These are phyloP conservation scores for Alternaria consortialis DNA, from an alignment of 2,329 filamentous ascomycete species.

Conservation along the genomic window DNA sequence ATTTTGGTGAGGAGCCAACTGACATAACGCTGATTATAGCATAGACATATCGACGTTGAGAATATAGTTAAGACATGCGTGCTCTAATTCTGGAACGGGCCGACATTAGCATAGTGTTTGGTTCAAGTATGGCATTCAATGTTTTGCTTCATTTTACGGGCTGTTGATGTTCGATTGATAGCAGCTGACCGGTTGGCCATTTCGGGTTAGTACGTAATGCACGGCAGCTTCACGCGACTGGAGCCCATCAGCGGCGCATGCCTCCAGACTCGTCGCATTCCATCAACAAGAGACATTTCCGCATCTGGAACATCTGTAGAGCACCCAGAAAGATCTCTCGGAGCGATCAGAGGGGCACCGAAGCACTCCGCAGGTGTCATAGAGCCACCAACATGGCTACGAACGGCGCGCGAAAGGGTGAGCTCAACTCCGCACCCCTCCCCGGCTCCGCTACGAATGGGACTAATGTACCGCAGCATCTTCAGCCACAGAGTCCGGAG, in stretches of 20 bases:
- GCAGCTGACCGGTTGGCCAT: conserved; percentile 4
- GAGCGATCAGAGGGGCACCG: conserved; percentile 20
- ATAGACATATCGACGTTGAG: no score
- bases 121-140: background rate
- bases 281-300: conserved; percentile 26
- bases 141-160: background rate
- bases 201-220: conserved; percentile 18
- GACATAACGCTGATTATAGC: no score
- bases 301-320: conserved; percentile 16
- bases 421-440: conserved; percentile 27
- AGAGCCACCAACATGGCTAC: conserved; percentile 39
- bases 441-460: conserved; percentile 17
- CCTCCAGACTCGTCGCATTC: conserved; percentile 21
- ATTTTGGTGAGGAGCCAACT: background rate
- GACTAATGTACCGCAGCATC: conserved; percentile 37
- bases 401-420: conserved; percentile 52
- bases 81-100: background rate
- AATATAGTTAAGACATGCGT: no score
- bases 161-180: background rate
- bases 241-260: conserved; percentile 17
- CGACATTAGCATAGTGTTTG: no score
- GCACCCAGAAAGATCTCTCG: background rate
- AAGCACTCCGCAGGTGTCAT: conserved; percentile 49
- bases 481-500: conserved; percentile 30
- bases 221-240: conserved; percentile 19